Evolutionary conservation across 139 green algal species (phyloP).

Genomic region (Zygnema circumcarinatum): DNA sequence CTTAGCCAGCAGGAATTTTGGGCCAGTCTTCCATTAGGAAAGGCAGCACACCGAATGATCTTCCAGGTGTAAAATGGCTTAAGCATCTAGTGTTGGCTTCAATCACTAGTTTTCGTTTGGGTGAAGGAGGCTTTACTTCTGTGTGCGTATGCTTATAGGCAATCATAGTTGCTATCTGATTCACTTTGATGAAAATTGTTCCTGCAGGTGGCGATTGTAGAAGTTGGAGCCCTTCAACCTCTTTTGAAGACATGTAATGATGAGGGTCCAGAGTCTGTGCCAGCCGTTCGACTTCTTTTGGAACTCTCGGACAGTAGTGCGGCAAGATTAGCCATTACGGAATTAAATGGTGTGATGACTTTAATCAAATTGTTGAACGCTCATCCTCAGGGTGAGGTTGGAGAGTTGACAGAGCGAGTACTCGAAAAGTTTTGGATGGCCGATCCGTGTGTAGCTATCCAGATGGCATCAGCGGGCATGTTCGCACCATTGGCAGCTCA

Average conservation of each 20-base stretch:
- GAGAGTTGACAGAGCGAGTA: constrained; percentile 12
- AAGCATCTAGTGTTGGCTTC: too few species aligned
- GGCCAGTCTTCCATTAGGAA: too few species aligned
- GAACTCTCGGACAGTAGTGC: constrained; percentile 2
- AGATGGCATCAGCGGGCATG: constrained; percentile 40
- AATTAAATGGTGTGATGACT: constrained; percentile 23
- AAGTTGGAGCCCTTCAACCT: constrained; percentile 2
- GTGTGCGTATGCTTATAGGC: too few species aligned
- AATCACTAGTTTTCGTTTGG: too few species aligned
- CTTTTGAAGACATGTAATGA: constrained; percentile 9
- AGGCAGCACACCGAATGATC: too few species aligned
- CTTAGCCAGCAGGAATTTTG: too few species aligned
- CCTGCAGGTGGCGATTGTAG: not conserved
- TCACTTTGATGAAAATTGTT: too few species aligned
- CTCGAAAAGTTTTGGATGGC: constrained; percentile 39
- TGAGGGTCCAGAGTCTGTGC: not conserved
- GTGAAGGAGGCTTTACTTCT: too few species aligned
- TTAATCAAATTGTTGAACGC: constrained; percentile 43
- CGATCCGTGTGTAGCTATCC: constrained; percentile 38
- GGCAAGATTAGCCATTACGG: constrained; percentile 10
- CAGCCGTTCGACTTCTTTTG: not conserved
- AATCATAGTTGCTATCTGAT: too few species aligned
- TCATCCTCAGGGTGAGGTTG: not conserved
- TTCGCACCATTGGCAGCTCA: constrained; percentile 33
- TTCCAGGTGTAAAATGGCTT: too few species aligned